Evolutionary conservation across 345 rosid species (phyloP), one percentile per base, ranked within the genome.

Genomic region (Salix arbutifolia): DNA sequence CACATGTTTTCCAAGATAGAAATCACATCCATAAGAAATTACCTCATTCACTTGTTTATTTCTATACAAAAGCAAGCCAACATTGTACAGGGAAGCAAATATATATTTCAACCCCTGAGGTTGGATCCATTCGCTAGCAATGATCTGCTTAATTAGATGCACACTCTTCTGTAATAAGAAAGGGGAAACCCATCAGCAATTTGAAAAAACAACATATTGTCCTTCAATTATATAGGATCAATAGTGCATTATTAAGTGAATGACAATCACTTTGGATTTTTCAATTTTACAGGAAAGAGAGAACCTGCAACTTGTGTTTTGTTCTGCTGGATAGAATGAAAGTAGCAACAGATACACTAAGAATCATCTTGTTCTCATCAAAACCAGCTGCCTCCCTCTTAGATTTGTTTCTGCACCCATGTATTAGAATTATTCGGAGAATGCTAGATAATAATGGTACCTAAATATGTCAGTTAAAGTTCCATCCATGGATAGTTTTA

Each of bases 31-130:
- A 52, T 61, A 38, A 28, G 50, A 52, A 78, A 37, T 61, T 87
- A 95, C 99, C 99, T 95, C 92, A 77, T 85, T 79, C 73, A 86
- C 42, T 82, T 82, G 88, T 76, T 91, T 87, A 68, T 85, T 86
- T 83, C 89, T 89, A 87, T 91, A 88, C 80, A 93, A 81, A 80
- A 82, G 77, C 28, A 90, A 76, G 65, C 97, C 97, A 69, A 89
- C 78, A 72, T 89, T 89, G 86, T 90, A 86, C 48, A 95, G 91
- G 35, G 89, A 84, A 58, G 80, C 76, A 79, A 77, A 80, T 65
- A 95, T 76, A 85, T 84, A 86, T 69, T 89, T 93, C 71, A 95
- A 90, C 61, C 87, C 94, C 73, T 89, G 90, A 70, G 84, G 79
- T 82, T 77, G 87, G 74, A 95, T 81, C 96, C 94, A 88, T 76